Evolutionary conservation across 2,329 filamentous ascomycete species (phyloP), one percentile per base, ranked within the genome.

Genomic region (Monilinia aucupariae): DNA sequence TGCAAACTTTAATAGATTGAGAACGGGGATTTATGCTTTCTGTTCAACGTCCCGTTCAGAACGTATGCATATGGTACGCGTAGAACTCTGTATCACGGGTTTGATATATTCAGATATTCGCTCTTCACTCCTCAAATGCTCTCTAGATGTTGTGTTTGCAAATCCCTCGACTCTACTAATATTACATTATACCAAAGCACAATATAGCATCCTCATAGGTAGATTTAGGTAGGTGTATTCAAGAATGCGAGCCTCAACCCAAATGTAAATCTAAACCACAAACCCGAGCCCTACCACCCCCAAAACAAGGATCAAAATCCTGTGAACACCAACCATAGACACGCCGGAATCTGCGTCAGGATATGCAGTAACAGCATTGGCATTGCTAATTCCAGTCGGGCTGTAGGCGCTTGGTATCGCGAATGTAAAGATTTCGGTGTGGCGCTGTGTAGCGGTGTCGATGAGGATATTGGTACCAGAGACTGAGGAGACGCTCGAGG

Each of bases 361-460:
- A n/a, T 58, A 62, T 20, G 45, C 52, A 13, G 60, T 62, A 30
- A 50, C 52, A 5, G 43, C 32, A 20, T 43, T 56, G 12, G 52
- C 13, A 50, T 58, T 43, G 12, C 52, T 47, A 4, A 52, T 62
- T 9, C 60, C 52, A 3, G 60, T 48, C 0, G 60, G 43, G 22
- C 34, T 62, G 27, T 62, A 62, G 22, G 25, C 45, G 32, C 43
- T 49, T 3, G 60, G 60, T 20, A 58, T n/a, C 6, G 60, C 52
- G 30, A 58, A 62, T 37, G 45, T 62, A n/a, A 58, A 62, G 15
- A 45, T 62, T 41, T 49, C 45, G 32, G 25, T 58, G 3, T 13
- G 30, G 10, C 32, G 34, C 9, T 34, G 27, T 9, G 54, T 56
- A 25, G 54, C 27, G 2, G 52, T 62, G 12, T 58, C 60, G 43